Evolutionary conservation across 352 stramenopile genomes (phyloP), one percentile per base, ranked within the genome.

Genomic region (Blastocystis sp.): DNA sequence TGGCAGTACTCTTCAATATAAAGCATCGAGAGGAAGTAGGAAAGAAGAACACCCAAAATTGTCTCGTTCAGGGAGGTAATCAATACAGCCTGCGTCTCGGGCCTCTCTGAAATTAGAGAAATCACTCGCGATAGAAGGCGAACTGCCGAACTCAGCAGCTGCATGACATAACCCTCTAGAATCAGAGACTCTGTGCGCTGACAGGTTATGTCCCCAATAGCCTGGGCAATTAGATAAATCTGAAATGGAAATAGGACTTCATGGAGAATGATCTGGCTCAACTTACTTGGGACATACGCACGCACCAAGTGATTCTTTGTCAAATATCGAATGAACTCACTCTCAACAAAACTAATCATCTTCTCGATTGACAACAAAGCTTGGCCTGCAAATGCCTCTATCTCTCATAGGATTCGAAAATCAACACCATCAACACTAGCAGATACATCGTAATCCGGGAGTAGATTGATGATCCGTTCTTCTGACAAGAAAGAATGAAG

Each of bases 181-280:
- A 89, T 89, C 20, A 68, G n/a, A 39, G 78, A 79, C 26, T 89
- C 78, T 0, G 78, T 79, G 26, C 78, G 78, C n/a, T 53, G 41
- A 26, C 78, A 50, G n/a, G 63, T 26, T 16, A 24, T 53, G 47
- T 89, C 78, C 0, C 78, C 78, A 0, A 76, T 47, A 1, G 66
- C 78, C 30, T 89, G 78, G 16, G 63, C 64, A 47, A 89, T 24
- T 9, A 78, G 39, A 43, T 89, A 89, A 3, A 89, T 30, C 26
- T 89, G 78, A 43, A 89, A 89, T 8, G 78, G 78, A 56, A 89
- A 79, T 18, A 89, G 41, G 8, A 89, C 54, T 4, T 20, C 13
- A 26, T 89, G 54, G 6, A 76, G 24, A 18, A 63, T 20, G 20
- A 73, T 20, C 34, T 26, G 11, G 18, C 24, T 45, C 3, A 37